These are phyloP conservation scores for Nakazawaea sp. DNA, from an alignment of 805 yeast genomes.

Conservation along the genomic window DNA sequence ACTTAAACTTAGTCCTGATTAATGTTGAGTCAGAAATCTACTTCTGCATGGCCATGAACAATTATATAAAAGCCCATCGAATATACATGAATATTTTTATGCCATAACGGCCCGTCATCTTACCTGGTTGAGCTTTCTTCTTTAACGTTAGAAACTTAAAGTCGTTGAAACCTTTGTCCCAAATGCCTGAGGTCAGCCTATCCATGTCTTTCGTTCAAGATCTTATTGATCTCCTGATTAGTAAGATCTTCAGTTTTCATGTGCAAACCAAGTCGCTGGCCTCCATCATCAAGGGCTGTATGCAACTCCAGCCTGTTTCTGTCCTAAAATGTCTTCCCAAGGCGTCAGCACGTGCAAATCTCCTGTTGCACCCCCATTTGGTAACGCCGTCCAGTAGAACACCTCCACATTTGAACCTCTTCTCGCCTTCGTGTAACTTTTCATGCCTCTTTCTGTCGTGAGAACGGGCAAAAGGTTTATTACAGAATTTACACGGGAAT, in stretches of 20 bases:
- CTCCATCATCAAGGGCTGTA: constrained; percentile 58
- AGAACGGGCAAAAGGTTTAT: constrained; percentile 65
- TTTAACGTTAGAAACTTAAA: no score
- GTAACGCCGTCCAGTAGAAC: constrained; percentile 47
- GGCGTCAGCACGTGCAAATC: constrained; percentile 74
- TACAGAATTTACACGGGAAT: constrained; percentile 55
- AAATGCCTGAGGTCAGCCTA: no score
- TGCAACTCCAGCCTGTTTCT: constrained; percentile 67
- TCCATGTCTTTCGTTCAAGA: not conserved
- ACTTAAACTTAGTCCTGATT: no score
- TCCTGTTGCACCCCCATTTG: constrained; percentile 70
- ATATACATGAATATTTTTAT: no score
- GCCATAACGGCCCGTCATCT: no score
- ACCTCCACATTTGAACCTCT: constrained; percentile 65
- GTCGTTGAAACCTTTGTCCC: no score
- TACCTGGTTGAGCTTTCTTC: no score
- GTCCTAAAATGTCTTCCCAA: constrained; percentile 70
- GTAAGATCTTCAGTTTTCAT: not conserved
- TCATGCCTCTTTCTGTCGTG: constrained; percentile 78
- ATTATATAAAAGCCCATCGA: no score
- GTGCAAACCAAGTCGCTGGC: constrained; percentile 16
- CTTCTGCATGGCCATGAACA: no score
- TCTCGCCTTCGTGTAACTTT: constrained; percentile 64
- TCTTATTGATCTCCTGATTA: constrained; percentile 3
- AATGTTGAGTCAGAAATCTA: no score